phyloP scores from a whole-genome alignment of 139 green algal species.

The Edaphochlamys debaryana region DNA sequence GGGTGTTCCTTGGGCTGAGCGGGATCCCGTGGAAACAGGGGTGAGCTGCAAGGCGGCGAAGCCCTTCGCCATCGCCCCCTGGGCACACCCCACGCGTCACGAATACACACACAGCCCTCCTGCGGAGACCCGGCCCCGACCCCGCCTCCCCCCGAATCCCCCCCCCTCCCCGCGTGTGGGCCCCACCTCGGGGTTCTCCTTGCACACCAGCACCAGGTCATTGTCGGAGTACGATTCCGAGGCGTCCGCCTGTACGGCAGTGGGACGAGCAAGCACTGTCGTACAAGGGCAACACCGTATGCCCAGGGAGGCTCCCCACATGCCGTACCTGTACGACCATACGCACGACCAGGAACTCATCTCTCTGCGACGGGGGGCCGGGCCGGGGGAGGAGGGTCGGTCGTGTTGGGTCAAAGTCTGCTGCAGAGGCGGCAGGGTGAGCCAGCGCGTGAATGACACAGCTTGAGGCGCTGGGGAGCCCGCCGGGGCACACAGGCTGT shows the following conservation, averaged over 20 bases:
- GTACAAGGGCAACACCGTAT: too few species aligned
- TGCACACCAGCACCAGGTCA: constrained; percentile 85
- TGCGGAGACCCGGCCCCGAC: too few species aligned
- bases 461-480: not conserved
- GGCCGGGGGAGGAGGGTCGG: too few species aligned
- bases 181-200: constrained; percentile 76
- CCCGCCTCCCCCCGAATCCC: not conserved
- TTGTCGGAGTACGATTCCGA: constrained; percentile 71
- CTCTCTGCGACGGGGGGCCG: constrained; percentile 50
- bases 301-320: too few species aligned
- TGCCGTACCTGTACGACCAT: constrained; percentile 21
- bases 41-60: too few species aligned
- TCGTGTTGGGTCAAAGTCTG: not conserved
- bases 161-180: not conserved
- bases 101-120: too few species aligned
- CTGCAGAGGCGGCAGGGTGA: not conserved
- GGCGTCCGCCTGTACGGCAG: constrained; percentile 16
- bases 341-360: constrained; percentile 61
- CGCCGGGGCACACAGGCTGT: too few species aligned
- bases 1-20: not conserved
- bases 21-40: not conserved
- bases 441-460: not conserved
- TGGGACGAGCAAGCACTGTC: too few species aligned
- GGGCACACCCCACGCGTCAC: too few species aligned
- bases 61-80: too few species aligned